These are phyloP conservation scores for Penicillium vulpinum DNA, from an alignment of 2,329 filamentous ascomycete genomes.

Conservation along the genomic window DNA sequence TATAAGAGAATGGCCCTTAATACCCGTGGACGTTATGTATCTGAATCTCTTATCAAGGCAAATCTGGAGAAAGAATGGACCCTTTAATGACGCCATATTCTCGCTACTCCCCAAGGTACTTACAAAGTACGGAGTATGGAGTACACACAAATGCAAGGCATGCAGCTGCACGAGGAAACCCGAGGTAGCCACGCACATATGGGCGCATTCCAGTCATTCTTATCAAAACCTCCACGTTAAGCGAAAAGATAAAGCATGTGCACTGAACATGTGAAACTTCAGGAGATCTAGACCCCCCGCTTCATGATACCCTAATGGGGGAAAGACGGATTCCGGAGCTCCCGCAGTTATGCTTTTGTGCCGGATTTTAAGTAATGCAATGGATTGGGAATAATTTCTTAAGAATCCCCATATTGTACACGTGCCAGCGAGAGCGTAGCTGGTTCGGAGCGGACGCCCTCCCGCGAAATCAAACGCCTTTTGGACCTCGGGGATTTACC, in stretches of 20 bases:
- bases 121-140: no score
- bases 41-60: conserved; percentile 1
- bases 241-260: no score
- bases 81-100: conserved; percentile 1
- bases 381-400: neutral
- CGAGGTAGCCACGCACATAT: neutral
- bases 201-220: neutral
- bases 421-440: neutral
- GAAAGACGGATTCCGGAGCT: neutral
- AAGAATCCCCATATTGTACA: neutral
- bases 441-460: neutral
- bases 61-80: conserved; percentile 6
- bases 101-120: neutral
- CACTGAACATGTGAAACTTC: neutral
- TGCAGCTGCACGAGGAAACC: neutral
- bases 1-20: no score
- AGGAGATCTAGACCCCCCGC: conserved; percentile 2
- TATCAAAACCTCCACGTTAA: neutral
- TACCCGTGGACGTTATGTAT: neutral
- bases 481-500: neutral
- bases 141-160: neutral
- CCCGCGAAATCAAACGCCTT: neutral
- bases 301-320: neutral
- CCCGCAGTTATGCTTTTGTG: neutral
- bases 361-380: neutral